Base-by-base conservation (phyloP, 352 stramenopile genomes). In the Globisporangium radiosum region DNA sequence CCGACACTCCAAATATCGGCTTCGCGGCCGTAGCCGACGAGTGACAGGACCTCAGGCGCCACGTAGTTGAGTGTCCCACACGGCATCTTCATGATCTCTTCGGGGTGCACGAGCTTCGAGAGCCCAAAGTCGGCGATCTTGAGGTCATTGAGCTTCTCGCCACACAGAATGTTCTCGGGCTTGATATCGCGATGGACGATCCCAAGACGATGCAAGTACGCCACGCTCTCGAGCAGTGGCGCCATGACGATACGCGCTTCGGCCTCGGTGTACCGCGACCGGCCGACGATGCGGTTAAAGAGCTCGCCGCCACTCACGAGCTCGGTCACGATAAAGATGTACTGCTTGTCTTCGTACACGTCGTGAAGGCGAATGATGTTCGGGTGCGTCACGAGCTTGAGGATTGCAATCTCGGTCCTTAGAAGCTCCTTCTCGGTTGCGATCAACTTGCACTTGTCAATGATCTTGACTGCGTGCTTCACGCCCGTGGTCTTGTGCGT, bases 251-350 rank as follows among this genome's bases (percentile, higher is more conserved):
- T 75, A 7, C 86, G 83, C 6, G 92, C 91, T 56, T 98, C 87
- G 3, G 81, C 72, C 69, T 98, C 92, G 2, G 85, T 95, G 60
- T 97, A 96, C 49, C 84, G 64, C 36, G 79, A 78, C 4, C 85
- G 72, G 1, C 88, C 83, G 0, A 98, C 92, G 63, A 99, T 99
- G 4, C 90, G 82, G 72, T 98, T 97, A 73, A 99, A 99, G 6
- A 99, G 69, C 65, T 99, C 96, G 14, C 97, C 96, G n/a, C 96
- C 97, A 7, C 76, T 74, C 2, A 98, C 78, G 0, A 99, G 79
- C 70, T 99, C 97, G 70, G 98, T 98, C 37, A 99, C 95, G 50
- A 99, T 94, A 77, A 98, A 99, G 63, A 99, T 97, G 64, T 93
- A 76, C 68, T 94, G 83, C 37, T 87, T 82, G 58, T 90, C 85